A percentile compares a stretch with the other conserved stretches of the same genome.
These are phyloP conservation scores for Cladosporium sp. DNA, from an alignment of 2,329 filamentous ascomycete genomes.

Conservation along the genomic window DNA sequence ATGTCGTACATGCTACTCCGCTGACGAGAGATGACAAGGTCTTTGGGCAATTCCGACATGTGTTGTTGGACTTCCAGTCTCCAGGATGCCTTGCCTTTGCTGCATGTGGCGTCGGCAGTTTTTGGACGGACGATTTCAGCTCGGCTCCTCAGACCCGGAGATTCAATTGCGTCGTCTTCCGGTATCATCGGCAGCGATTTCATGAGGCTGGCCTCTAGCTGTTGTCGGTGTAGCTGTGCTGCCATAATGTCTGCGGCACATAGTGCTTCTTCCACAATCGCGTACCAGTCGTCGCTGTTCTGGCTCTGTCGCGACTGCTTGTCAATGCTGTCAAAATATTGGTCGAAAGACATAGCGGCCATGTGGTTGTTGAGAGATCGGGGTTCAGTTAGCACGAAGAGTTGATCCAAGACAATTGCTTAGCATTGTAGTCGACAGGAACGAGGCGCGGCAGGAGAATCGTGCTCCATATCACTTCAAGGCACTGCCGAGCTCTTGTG, in stretches of 20 bases:
- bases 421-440: neutral
- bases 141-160: neutral
- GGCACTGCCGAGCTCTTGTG: neutral
- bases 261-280: conserved; percentile 10
- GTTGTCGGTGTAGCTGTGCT: neutral
- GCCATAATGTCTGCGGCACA: conserved; percentile 1
- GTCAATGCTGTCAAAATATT: conserved; percentile 3
- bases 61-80: neutral
- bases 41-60: neutral
- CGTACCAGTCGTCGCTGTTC: conserved; percentile 7
- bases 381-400: neutral
- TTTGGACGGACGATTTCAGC: neutral
- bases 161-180: neutral
- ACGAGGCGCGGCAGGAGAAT: neutral
- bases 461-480: neutral
- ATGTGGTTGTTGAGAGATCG: neutral
- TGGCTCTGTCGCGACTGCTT: neutral
- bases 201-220: neutral
- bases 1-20: conserved; percentile 1
- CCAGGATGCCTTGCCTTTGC: neutral
- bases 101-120: neutral
- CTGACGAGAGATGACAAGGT: neutral
- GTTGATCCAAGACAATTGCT: neutral
- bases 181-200: conserved; percentile 11
- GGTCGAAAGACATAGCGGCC: conserved; percentile 16